These are phyloP conservation scores for Epichloe sibirici DNA, from an alignment of 2,329 filamentous ascomycete species.

Conservation along the genomic window DNA sequence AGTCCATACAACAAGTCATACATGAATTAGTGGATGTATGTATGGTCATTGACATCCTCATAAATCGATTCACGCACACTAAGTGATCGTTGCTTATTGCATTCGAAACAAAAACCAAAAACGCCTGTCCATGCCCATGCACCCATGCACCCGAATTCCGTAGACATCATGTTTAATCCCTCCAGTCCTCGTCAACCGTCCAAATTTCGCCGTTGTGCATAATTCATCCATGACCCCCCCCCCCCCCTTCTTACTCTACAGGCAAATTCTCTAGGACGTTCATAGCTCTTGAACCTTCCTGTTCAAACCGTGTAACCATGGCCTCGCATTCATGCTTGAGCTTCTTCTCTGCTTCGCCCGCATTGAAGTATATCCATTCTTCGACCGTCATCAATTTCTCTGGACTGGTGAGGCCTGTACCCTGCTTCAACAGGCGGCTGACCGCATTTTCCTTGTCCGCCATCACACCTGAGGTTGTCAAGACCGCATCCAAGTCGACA, in stretches of 20 bases:
- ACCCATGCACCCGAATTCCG: neutral
- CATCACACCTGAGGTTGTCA: slow-evolving; percentile 33
- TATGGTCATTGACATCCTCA: neutral
- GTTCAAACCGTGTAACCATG: slow-evolving; percentile 73
- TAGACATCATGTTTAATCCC: neutral
- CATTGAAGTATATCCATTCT: slow-evolving; percentile 81
- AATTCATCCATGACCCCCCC: neutral
- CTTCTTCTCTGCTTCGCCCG: slow-evolving; percentile 65
- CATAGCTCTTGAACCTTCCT: slow-evolving; percentile 69
- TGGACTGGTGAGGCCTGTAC: slow-evolving; percentile 52
- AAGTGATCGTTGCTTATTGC: neutral
- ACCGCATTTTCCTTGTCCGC: slow-evolving; percentile 41
- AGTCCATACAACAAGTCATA: too few species aligned
- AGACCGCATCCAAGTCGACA: slow-evolving; percentile 63
- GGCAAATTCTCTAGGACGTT: slow-evolving; percentile 62
- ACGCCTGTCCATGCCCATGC: neutral
- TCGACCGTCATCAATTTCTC: slow-evolving; percentile 90
- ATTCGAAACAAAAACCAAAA: neutral
- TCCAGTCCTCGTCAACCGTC: neutral
- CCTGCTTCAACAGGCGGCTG: slow-evolving; percentile 38
- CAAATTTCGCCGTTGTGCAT: neutral
- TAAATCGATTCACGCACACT: neutral
- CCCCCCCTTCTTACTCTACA: slow-evolving; percentile 27
- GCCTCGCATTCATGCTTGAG: slow-evolving; percentile 72
- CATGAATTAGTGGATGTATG: neutral